Base-by-base conservation (phyloP, 192 early-diverging fungal species). In the Coemansia sp. region DNA sequence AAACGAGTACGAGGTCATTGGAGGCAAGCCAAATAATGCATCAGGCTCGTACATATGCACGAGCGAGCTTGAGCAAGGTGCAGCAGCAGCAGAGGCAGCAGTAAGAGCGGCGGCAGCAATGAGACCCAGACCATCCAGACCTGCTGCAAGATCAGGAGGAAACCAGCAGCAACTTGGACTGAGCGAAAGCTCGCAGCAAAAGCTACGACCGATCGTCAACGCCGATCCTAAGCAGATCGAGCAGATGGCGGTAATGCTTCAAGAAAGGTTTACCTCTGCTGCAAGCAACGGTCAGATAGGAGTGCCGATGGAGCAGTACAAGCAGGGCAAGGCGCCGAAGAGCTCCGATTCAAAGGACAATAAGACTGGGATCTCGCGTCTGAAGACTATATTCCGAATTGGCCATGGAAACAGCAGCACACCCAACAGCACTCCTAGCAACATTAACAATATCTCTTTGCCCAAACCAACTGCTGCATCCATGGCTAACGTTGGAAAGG, bases 331-430 rank as follows among this genome's bases (percentile, higher is more conserved):
- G 33, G 53, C 46, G 52, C 35, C 26, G 15, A 68, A 58, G 62
- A 49, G 40, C 37, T 15, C 37, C 28, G 58, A 62, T n/a, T 30
- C 37, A 57, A 66, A 64, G 40, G 78, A 73, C 45, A 49, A 25
- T 12, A 81, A 81, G 66, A 63, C 49, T 39, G 71, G 78, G 66
- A 81, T 71, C 58, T 66, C 71, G 43, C 72, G 78, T 35, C 66
- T 81, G 21, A 81, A 81, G 39, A 81, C 68, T 55, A 71, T 81
- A 25, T 81, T 81, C 57, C 58, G 72, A 21, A 81, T 72, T 43
- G 72, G 72, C 34, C 49, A 70, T 48, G 46, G 31, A 31, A 59
- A 29, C 49, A 61, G 48, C 53, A 30, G 66, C 58, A 43, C 40
- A 37, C 52, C 21, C 56, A 65, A 18, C 48, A 35, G 20, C 30